These are phyloP conservation scores for Neurospora sp. DNA, from an alignment of 495 filamentous ascomycete species.

Conservation along the genomic window DNA sequence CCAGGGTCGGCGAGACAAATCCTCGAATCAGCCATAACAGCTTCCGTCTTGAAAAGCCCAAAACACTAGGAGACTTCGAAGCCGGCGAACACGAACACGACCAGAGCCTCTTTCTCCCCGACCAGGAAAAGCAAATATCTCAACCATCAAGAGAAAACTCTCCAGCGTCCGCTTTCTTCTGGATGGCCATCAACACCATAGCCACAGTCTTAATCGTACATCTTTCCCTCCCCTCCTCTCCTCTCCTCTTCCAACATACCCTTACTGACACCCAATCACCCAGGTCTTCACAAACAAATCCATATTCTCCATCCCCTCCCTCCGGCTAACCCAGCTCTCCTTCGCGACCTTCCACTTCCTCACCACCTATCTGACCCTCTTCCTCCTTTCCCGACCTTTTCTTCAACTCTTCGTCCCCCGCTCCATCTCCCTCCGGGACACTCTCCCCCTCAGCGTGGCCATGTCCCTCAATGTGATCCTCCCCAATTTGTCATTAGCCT, in stretches of 20 bases:
- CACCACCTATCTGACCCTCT: slow-evolving; percentile 57
- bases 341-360: slow-evolving; percentile 69
- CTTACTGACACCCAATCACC: slow-evolving; percentile 6
- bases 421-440: slow-evolving; percentile 42
- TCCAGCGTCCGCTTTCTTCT: slow-evolving; percentile 31
- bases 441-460: slow-evolving; percentile 54
- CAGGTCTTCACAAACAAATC: slow-evolving; percentile 72
- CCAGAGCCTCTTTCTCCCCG: slow-evolving; percentile 16
- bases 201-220: slow-evolving; percentile 53
- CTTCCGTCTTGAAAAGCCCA: slow-evolving; percentile 12
- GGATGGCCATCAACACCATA: slow-evolving; percentile 50
- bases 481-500: slow-evolving; percentile 63
- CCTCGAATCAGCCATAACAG: slow-evolving; percentile 8
- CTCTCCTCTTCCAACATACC: neutral
- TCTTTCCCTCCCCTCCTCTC: neutral
- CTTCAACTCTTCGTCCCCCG: slow-evolving; percentile 46
- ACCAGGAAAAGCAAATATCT: slow-evolving; percentile 4
- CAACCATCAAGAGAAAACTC: slow-evolving; percentile 12
- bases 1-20: slow-evolving; percentile 13
- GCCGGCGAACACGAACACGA: slow-evolving; percentile 26
- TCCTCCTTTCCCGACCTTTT: slow-evolving; percentile 47
- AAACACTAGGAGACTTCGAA: slow-evolving; percentile 17
- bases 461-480: slow-evolving; percentile 67
- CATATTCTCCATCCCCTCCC: slow-evolving; percentile 57
- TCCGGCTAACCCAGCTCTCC: slow-evolving; percentile 56